phyloP scores from a whole-genome alignment of 108 stramenopile species.

The Nannochloropsis salina region DNA sequence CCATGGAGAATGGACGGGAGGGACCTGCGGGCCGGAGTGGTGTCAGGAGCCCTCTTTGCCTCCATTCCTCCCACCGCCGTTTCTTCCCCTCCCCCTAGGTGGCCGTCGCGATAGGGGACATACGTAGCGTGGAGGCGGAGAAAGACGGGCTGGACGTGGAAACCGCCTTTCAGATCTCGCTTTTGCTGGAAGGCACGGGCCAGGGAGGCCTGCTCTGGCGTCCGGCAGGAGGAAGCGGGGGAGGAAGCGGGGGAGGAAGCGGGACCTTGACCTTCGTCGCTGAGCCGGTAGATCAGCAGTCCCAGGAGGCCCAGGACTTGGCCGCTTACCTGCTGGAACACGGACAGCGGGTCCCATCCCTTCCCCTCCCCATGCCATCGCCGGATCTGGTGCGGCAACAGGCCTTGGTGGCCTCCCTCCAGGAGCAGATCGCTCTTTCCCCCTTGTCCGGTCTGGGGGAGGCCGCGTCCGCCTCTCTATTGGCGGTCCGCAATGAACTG shows the following conservation, averaged over 20 bases:
- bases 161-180: neutral
- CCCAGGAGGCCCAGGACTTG: neutral
- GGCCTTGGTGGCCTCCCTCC: neutral
- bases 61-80: neutral
- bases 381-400: neutral
- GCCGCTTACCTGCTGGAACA: neutral
- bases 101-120: neutral
- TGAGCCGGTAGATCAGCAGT: neutral
- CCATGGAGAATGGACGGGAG: neutral
- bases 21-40: neutral
- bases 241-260: neutral
- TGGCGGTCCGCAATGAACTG: neutral
- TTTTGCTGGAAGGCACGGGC: neutral
- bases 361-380: neutral
- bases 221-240: neutral
- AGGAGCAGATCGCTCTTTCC: neutral
- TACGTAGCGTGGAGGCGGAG: neutral
- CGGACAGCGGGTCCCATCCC: neutral
- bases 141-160: neutral
- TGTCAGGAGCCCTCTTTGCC: neutral
- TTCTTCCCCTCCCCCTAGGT: neutral
- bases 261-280: neutral
- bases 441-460: neutral
- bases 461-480: neutral
- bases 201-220: neutral